Evolutionary conservation across 208 protist species (phyloP), one percentile per base, ranked within the genome.

Genomic region (Wallacemonas collosoma): DNA sequence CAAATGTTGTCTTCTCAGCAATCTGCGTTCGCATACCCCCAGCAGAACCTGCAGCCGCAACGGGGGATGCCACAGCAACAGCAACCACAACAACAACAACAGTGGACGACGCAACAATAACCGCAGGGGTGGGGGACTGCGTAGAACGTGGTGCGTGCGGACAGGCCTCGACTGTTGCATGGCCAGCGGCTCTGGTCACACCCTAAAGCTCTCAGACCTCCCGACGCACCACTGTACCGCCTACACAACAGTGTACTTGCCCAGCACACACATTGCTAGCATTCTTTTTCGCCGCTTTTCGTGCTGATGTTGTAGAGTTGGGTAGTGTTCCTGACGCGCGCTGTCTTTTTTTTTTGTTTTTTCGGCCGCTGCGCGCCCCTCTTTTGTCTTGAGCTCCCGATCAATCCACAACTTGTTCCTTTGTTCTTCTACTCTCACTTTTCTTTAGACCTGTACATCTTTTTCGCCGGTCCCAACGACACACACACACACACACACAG

Each of bases 371-470:
- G 51, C 51, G 36, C 41, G 47, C 51, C 4, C 1, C 17, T 76
- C 15, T 14, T 70, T 3, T 55, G 35, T 73, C 35, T 63, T 56
- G 26, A 26, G 26, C 65, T 53, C 53, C 26, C 48, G 26, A 55
- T 7, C 11, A 15, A 9, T 43, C 38, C 39, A 26, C 26, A 26
- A 26, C 26, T 26, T 26, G 26, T 58, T 70, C 4, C 40, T 70
- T 70, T 11, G 5, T 53, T 64, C 47, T 57, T 74, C 2, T 45
- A 3, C 35, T 3, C 39, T 64, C n/a, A 26, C 45, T 74, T 57
- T 50, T 69, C 54, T 45, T 60, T 68, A 61, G 44, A 57, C 55
- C 40, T 58, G 2, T 60, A 64, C 68, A 63, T 9, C 57, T 68
- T 71, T 69, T 72, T 38, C 26, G 36, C 54, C 58, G 53, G 53